Evolutionary conservation across 805 yeast species (phyloP), one percentile per base, ranked within the genome.

Genomic region (Ogataea neopini): DNA sequence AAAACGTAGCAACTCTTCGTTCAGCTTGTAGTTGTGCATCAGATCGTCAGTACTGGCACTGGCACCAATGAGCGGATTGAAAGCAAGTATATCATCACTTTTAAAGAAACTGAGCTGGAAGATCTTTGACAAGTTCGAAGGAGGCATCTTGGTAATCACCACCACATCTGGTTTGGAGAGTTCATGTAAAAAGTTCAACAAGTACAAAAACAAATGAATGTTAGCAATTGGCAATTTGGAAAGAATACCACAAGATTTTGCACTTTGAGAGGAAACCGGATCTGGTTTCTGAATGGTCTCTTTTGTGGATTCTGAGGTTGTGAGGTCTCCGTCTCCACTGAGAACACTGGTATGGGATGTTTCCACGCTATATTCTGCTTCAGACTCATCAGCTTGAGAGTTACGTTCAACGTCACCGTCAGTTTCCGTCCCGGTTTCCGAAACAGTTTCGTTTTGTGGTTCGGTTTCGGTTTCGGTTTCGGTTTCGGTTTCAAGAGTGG

Each of bases 71-170:
- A 52, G 45, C 11, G 58, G 59, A 25, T 53, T 54, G 20, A 50
- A 53, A 8, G 47, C 44, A n/a, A 41, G 48, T 10, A 62, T 38
- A 44, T 64, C 69, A 42, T 64, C 66, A 37, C 59, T 58, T 38
- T 65, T 66, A 51, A 70, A 71, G 17, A 70, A 61, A 43, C 66
- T 60, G 17, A 68, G 57, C 51, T 71, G 75, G 51, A 71, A 68
- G 44, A 71, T 64, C 45, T 70, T 70, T 6, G 73, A 61, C 28
- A 71, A 43, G 45, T 70, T 71, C 14, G 59, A 56, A 2, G 70
- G 47, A 18, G 66, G 58, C 75, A 71, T 71, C 50, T 66, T 67
- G 13, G 74, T 70, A 28, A 58, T 54, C 18, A 52, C 46, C 20
- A 58, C 61, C 6, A 57, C 43, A 10, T 56, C 53, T 3, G 61